Conservation (phyloP, 2,329 filamentous ascomycete species). For the Beauveria caledonica region DNA sequence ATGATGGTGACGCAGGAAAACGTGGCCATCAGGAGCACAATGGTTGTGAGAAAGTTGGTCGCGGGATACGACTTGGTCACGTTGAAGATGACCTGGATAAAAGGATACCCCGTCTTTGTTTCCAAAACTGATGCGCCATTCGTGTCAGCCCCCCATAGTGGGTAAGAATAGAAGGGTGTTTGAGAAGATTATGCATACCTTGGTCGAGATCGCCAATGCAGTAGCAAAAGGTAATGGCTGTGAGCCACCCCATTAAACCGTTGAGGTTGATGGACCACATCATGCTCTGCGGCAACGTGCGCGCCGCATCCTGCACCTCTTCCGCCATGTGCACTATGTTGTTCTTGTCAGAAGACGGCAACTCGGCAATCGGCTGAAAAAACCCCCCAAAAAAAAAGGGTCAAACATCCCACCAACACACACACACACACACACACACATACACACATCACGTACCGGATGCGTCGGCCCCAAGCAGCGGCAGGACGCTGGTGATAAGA, state of each 20-base stretch:
- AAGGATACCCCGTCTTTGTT: constrained; percentile 17
- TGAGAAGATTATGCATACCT: background rate
- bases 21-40: constrained; percentile 16
- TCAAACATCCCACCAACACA: no score
- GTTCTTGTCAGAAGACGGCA: background rate
- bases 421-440: no score
- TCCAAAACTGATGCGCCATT: background rate
- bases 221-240: constrained; percentile 28
- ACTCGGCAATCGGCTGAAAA: background rate
- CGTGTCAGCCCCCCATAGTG: background rate
- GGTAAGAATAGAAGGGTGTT: background rate
- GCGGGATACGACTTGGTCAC: constrained; percentile 14
- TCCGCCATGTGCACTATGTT: constrained; percentile 16
- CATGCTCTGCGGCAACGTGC: constrained; percentile 13
- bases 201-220: constrained; percentile 22
- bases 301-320: constrained; percentile 14
- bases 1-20: constrained; percentile 17
- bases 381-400: background rate
- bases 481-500: constrained; percentile 29
- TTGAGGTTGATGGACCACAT: constrained; percentile 17
- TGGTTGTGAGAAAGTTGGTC: constrained; percentile 15
- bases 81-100: constrained; percentile 20
- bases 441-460: constrained; percentile 4
- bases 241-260: constrained; percentile 33
- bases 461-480: constrained; percentile 24